Evolutionary conservation across 495 filamentous ascomycete species (phyloP), one percentile per base, ranked within the genome.

Genomic region (Aspergillus egyptiacus): DNA sequence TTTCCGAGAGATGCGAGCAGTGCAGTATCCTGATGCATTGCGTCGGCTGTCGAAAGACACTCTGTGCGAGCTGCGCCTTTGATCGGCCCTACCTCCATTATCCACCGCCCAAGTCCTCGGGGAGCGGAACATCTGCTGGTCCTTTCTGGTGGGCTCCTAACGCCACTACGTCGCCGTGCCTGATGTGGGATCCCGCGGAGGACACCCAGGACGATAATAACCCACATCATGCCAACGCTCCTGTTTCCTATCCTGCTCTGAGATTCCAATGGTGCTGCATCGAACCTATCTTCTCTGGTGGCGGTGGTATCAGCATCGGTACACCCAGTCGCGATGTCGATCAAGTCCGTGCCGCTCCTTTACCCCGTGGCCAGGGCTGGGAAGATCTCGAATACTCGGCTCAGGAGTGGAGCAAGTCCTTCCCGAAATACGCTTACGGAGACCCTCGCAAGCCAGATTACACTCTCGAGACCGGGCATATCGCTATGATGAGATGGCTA

Each of bases 21-120:
- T 83, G 79, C 58, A 81, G 78, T 46, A 74, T 82, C 15, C 59
- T 78, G 49, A 82, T 83, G 79, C 79, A 82, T 49, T 83, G 79
- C 51, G 75, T 78, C 44, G 79, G 78, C 22, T 83, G 79, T 55
- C 74, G 79, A 30, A 80, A 76, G 63, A 83, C 77, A 3, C 69
- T 82, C 7, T 83, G 79, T 63, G 73, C 75, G 3, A 78, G 77
- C 55, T 83, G 79, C 59, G 77, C 79, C 9, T 81, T 79, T 52
- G 74, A 79, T 46, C 66, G 77, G 18, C 73, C 75, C 2, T 72
- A 80, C 44, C 65, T 76, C 43, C 67, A 57, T 46, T 59, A 48
- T 47, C 60, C 42, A 37, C 51, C 45, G 43, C 28, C 41, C 15
- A 59, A 53, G 9, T 31, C 47, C 27, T 43, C 53, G 10, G 25